Evolutionary conservation across 345 rosid species (phyloP), one percentile per base, ranked within the genome.

Genomic region (Excoecaria agallocha): DNA sequence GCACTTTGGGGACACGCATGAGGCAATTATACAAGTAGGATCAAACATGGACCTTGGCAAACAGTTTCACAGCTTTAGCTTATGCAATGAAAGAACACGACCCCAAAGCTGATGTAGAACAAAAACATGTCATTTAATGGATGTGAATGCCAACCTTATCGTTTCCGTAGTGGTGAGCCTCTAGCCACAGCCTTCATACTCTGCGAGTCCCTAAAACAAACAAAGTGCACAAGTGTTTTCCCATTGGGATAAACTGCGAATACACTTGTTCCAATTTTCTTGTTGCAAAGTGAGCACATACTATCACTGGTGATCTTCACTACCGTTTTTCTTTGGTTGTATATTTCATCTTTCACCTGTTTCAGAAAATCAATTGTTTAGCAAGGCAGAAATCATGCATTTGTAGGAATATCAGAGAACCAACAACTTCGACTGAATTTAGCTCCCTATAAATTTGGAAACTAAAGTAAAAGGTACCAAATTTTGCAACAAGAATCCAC

Each of bases 191-290:
- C 96, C 85, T 93, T 90, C 96, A 95, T 92, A 57, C 89, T 88
- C 74, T 95, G 99, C 0, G 97, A 93, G 74, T 93, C 97, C 78
- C 87, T 88, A 75, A 95, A 95, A 84, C 99, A 93, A 70, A 91
- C 99, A 43, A 95, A 95, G 84, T 95, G 98, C 51, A 91, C 98
- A 0, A 93, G 82, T 1, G 99, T 90, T 80, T 82, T 91, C 72
- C 97, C 94, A 46, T 86, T 91, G 20, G 98, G 99, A 76, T 93
- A 95, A 62, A 91, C 94, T 8, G 99, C 97, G 76, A 95, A 95
- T 6, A 91, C 98, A 3, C 98, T 93, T 16, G 90, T 88, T n/a
- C 98, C 99, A 0, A 95, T 85, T 85, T 93, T 95, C 86, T 93
- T 95, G 89, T 86, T 86, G 85, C 99, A 95, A 59, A 95, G 85